These are phyloP conservation scores for Penicillium sp. DNA, from an alignment of 2,329 filamentous ascomycete genomes.

Conservation along the genomic window DNA sequence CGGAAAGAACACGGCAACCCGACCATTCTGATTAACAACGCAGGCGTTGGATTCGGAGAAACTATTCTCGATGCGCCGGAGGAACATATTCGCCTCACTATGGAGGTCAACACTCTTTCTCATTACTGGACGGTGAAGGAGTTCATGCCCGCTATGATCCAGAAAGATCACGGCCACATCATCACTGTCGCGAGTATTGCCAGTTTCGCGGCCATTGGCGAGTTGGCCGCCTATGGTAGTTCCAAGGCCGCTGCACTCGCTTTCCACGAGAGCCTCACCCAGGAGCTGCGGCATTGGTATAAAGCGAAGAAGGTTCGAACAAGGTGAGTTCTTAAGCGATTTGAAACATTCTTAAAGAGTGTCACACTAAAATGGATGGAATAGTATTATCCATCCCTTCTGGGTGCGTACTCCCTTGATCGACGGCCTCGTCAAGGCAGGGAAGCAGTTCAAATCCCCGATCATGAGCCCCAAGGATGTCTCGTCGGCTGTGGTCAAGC, in stretches of 20 bases:
- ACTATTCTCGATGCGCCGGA: conserved; percentile 47
- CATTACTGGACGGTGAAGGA: conserved; percentile 50
- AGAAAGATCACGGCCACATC: conserved; percentile 52
- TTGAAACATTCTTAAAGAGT: neutral
- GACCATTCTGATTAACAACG: conserved; percentile 49
- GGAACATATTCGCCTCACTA: conserved; percentile 44
- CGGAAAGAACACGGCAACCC: conserved; percentile 37
- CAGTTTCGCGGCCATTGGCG: conserved; percentile 45
- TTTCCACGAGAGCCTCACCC: conserved; percentile 50
- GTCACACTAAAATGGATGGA: neutral
- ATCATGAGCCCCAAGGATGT: neutral
- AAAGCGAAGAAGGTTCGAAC: conserved; percentile 32
- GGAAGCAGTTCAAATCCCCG: neutral
- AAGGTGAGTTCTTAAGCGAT: conserved; percentile 18
- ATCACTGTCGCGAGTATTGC: conserved; percentile 56
- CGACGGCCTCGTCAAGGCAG: conserved; percentile 21
- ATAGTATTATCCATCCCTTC: conserved; percentile 21
- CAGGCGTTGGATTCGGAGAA: conserved; percentile 45
- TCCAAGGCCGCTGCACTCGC: conserved; percentile 51
- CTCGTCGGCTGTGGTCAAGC: neutral
- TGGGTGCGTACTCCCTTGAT: conserved; percentile 44
- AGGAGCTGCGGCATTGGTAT: conserved; percentile 34
- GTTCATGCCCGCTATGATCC: conserved; percentile 52
- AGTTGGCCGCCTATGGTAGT: conserved; percentile 52
- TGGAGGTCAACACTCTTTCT: conserved; percentile 52